A percentile compares a stretch with the other conserved stretches of the same genome.
phyloP scores from a whole-genome alignment of 139 green algal species.

The Pseudopediastrum boryanum region DNA sequence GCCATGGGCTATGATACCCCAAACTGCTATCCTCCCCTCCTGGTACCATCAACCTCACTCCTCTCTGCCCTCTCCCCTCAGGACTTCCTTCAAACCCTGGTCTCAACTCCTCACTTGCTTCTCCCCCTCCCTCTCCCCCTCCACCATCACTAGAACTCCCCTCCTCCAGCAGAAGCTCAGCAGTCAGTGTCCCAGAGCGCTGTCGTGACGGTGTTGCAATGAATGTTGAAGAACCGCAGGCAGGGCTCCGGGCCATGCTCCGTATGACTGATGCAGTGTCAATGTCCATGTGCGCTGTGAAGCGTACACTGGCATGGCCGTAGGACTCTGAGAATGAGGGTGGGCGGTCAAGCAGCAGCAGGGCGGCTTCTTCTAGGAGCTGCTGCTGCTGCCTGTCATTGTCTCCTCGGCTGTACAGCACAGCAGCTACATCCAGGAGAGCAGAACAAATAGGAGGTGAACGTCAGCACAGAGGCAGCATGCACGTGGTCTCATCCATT shows the following conservation, averaged over 20 bases:
- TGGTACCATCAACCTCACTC: too few relatives aligned
- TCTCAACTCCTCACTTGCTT: too few relatives aligned
- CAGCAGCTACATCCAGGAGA: background rate
- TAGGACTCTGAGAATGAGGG: conserved; percentile 11
- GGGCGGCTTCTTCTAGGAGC: conserved; percentile 25
- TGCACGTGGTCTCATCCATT: background rate
- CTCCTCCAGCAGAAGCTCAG: too few relatives aligned
- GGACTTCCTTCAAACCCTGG: too few relatives aligned
- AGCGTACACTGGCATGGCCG: background rate
- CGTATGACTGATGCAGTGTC: conserved; percentile 12
- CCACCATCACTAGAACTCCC: too few relatives aligned
- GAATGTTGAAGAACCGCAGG: too few relatives aligned
- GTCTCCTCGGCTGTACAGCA: conserved; percentile 24
- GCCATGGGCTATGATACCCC: too few relatives aligned
- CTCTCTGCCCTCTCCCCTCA: too few relatives aligned
- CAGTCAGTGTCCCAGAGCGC: too few relatives aligned
- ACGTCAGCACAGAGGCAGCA: background rate
- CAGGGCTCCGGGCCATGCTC: background rate
- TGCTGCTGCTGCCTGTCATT: conserved; percentile 5
- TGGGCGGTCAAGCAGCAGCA: conserved; percentile 33
- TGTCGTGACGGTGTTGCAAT: too few relatives aligned
- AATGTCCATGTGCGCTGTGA: conserved; percentile 30
- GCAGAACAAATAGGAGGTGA: background rate
- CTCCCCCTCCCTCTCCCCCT: too few relatives aligned
- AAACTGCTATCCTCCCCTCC: too few relatives aligned